Conservation (phyloP, 2,329 filamentous ascomycete species). For the Phialophora verrucosa region DNA sequence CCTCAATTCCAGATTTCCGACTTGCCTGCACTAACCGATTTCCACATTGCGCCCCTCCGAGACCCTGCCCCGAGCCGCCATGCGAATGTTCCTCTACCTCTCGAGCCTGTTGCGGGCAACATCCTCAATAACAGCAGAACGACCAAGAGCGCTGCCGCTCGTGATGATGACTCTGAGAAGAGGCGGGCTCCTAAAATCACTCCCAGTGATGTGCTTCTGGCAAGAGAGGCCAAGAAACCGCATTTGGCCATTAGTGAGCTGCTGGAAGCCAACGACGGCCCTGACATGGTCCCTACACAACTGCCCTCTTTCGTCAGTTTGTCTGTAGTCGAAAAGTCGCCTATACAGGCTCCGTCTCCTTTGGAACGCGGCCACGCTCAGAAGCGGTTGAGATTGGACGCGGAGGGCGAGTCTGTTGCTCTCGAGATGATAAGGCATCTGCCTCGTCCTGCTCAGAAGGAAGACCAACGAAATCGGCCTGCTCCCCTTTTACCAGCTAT, state of each 20-base stretch:
- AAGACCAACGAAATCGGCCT: slow-evolving; percentile 52
- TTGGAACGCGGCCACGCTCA: slow-evolving; percentile 43
- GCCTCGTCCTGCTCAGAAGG: slow-evolving; percentile 55
- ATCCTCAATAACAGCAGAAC: slow-evolving; percentile 45
- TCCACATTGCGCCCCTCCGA: slow-evolving; percentile 56
- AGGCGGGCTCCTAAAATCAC: slow-evolving; percentile 34
- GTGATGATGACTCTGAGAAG: slow-evolving; percentile 28
- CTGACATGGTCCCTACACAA: slow-evolving; percentile 46
- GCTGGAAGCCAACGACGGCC: slow-evolving; percentile 48
- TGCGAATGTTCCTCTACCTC: slow-evolving; percentile 50
- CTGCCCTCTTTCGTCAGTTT: slow-evolving; percentile 55
- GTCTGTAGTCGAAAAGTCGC: slow-evolving; percentile 52
- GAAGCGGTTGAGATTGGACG: slow-evolving; percentile 53
- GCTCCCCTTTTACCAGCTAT: slow-evolving; percentile 52
- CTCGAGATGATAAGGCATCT: slow-evolving; percentile 53
- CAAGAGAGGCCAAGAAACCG: slow-evolving; percentile 39
- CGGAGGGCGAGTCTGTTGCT: slow-evolving; percentile 47
- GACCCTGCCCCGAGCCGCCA: slow-evolving; percentile 52
- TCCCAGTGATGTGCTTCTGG: slow-evolving; percentile 36
- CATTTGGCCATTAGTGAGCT: slow-evolving; percentile 44
- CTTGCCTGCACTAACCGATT: slow-evolving; percentile 49
- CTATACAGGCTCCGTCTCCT: slow-evolving; percentile 33
- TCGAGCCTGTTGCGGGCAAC: slow-evolving; percentile 50
- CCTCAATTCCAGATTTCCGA: slow-evolving; percentile 48
- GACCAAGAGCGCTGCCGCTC: slow-evolving; percentile 14